Evolutionary conservation across 495 filamentous ascomycete species (phyloP).

Genomic region (Daldinia childiae): DNA sequence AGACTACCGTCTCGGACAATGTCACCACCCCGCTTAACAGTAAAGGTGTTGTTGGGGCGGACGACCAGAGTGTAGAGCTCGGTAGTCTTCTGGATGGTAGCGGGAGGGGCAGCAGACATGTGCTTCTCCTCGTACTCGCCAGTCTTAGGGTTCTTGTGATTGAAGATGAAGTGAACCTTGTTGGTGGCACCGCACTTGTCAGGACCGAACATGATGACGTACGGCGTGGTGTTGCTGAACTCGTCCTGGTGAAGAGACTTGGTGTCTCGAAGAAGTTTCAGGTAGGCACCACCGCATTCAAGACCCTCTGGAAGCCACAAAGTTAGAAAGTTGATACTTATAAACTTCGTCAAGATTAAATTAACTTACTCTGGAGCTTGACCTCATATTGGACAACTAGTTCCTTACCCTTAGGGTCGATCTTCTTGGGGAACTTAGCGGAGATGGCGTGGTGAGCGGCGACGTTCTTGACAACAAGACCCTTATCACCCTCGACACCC

Average conservation of each 20-base stretch:
- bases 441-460: constrained; percentile 99
- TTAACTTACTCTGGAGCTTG: constrained; percentile 90
- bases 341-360: constrained; percentile 7
- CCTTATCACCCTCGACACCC: constrained; percentile 95
- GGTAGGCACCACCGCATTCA: constrained; percentile 98
- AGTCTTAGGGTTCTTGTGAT: constrained; percentile 99
- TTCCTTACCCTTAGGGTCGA: constrained; percentile 96
- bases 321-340: constrained; percentile 43
- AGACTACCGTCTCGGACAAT: constrained; percentile 87
- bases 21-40: constrained; percentile 89
- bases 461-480: constrained; percentile 94
- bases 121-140: constrained; percentile 99
- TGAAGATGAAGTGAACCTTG: constrained; percentile 99
- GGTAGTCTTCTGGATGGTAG: constrained; percentile 88
- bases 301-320: constrained; percentile 72
- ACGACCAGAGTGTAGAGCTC: constrained; percentile 96
- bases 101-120: constrained; percentile 81
- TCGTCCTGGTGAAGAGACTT: constrained; percentile 96
- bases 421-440: constrained; percentile 95
- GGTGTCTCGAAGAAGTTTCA: constrained; percentile 99
- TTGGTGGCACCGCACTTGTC: constrained; percentile 99
- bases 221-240: constrained; percentile 96
- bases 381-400: constrained; percentile 99
- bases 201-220: constrained; percentile 99
- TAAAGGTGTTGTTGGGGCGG: constrained; percentile 92